phyloP scores from a whole-genome alignment of 148 eudicot genomes.

The Diospyros kaki region DNA sequence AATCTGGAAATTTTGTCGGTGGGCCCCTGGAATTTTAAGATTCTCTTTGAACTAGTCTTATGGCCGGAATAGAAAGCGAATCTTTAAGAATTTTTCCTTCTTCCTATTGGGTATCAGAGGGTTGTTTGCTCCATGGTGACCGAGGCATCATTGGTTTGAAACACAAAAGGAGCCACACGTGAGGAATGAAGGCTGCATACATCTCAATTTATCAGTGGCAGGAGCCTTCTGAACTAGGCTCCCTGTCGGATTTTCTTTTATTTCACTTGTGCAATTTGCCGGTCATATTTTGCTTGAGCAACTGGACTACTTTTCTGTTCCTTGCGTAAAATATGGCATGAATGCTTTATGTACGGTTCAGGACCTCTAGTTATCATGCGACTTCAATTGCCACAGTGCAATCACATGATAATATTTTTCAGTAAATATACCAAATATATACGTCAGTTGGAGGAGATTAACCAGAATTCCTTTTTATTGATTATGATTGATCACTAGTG shows the following conservation, averaged over 20 bases:
- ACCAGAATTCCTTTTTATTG: neutral
- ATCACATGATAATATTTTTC: neutral
- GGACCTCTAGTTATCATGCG: neutral
- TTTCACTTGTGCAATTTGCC: neutral
- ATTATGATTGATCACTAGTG: neutral
- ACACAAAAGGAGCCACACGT: no score
- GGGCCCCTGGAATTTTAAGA: neutral
- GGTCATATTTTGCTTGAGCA: neutral
- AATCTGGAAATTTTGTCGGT: neutral
- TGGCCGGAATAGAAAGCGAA: neutral
- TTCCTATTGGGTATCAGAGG: no score
- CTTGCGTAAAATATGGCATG: neutral
- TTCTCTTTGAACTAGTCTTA: neutral
- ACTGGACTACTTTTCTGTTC: neutral
- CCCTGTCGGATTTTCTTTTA: neutral
- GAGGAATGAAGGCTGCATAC: no score
- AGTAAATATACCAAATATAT: neutral
- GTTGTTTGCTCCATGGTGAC: no score
- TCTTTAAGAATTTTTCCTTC: neutral
- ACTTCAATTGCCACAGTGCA: neutral
- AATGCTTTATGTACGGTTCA: neutral
- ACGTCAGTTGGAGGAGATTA: neutral
- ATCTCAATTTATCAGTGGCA: no score
- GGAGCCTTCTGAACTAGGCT: neutral
- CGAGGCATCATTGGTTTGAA: no score